Evolutionary conservation across 164 flowering plant genomes (phyloP), one percentile per base, ranked within the genome.

Genomic region (Aristolochia contorta): DNA sequence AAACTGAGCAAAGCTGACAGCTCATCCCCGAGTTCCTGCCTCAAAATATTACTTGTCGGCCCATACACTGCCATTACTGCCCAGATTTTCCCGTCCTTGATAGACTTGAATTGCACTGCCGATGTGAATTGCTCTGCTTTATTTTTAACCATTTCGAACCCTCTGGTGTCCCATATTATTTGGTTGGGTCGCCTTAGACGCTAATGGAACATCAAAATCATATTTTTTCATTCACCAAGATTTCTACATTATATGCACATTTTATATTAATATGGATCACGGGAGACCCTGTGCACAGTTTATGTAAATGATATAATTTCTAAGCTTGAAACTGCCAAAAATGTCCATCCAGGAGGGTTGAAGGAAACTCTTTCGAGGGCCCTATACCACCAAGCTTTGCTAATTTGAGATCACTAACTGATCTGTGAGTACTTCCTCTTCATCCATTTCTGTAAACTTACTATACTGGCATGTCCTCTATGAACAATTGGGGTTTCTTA

Each of bases 331-430:
- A 19, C 49, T 65, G 57, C 56, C n/a, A 43, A 37, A 37, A 37
- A 37, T 37, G 43, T 37, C 12, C 43, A 27, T 54, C 61, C 48
- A 71, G 96, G 80, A 75, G 82, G 78, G 52, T 89, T 67, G 80
- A 84, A 52, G 96, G 96, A 45, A 89, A 84, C 65, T 68, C 89
- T 54, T 84, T 89, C 64, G 69, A 68, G 64, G 96, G 96, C 51
- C 68, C 89, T 47, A 83, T 89, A 75, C 93, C 96, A 65, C 65
- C 77, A 18, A 19, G 78, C 13, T 75, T 86, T 65, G 66, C 90
- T 41, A 80, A 75, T 24, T 69, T 89, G 54, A 80, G 81, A 24
- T 63, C 81, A 22, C 30, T 89, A 74, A 66, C 65, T 30, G 84
- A 84, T 55, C 61, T 89, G 96, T 89, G 59, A 81, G 96, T 75